These are phyloP conservation scores for Tephrocybe sp. DNA, from an alignment of 768 basidiomycete genomes.

Conservation along the genomic window DNA sequence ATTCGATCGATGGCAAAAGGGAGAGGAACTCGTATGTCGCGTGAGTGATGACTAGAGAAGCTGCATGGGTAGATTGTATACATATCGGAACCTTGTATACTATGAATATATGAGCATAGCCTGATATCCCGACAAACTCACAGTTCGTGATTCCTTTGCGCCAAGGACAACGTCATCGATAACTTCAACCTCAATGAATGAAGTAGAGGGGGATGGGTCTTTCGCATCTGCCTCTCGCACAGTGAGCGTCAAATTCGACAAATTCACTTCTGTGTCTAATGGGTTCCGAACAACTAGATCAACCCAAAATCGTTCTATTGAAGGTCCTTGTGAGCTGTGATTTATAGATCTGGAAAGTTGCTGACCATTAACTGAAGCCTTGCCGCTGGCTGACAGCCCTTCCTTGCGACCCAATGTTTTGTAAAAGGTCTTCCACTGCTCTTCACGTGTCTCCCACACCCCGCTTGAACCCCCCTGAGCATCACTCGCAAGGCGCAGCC, in stretches of 20 bases:
- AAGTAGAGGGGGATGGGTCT: constrained; percentile 30
- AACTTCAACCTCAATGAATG: constrained; percentile 55
- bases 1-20: constrained; percentile 66
- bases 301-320: constrained; percentile 73
- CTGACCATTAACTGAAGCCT: constrained; percentile 65
- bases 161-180: constrained; percentile 62
- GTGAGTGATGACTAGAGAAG: constrained; percentile 55
- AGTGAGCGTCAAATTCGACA: constrained; percentile 59
- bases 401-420: constrained; percentile 52
- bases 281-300: constrained; percentile 73
- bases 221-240: constrained; percentile 40
- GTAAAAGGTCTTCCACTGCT: constrained; percentile 65
- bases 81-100: constrained; percentile 57
- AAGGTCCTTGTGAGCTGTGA: constrained; percentile 8
- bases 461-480: constrained; percentile 38
- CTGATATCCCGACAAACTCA: constrained; percentile 25
- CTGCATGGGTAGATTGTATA: constrained; percentile 51
- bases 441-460: constrained; percentile 67
- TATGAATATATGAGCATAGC: background rate
- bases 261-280: constrained; percentile 68
- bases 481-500: constrained; percentile 57
- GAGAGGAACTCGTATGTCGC: constrained; percentile 71
- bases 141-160: constrained; percentile 64
- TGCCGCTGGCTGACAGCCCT: constrained; percentile 51
- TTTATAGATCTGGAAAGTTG: background rate